Base-by-base conservation (phyloP, 73 alveolate species). In the Uronychia binucleata region DNA sequence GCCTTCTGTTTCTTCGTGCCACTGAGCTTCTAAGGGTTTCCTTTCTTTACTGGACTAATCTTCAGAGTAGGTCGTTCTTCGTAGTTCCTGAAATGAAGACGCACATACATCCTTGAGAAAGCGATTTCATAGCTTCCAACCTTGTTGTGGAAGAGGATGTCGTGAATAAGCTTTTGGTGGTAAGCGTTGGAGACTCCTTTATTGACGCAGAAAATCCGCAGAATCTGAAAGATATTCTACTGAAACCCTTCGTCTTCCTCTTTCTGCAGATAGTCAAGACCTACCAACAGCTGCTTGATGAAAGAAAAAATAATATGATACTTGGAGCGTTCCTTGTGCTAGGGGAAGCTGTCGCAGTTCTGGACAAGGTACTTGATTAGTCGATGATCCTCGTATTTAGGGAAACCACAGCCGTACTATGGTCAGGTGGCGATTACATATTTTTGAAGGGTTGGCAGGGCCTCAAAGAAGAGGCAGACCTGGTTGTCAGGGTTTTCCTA, bases 151-250 rank as follows among this genome's bases (percentile, higher is more conserved):
- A 83, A 83, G 79, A 83, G 76, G 26, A 83, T 30, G 59, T 83
- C 90, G 74, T 83, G 90, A 1, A 83, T 28, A 14, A 83, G 84
- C 34, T 83, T 83, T 77, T 83, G 79, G 34, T 83, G 90, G 76
- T 75, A 83, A 35, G 74, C 29, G 35, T 83, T 83, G 11, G 90
- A 57, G 79, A 74, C 60, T 32, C 90, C 90, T 46, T 83, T 75
- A 75, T 83, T 83, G 78, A 83, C 77, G 74, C 90, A 75, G 79
- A 83, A 83, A 46, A 57, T 75, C 76, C 90, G 30, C 1, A 83
- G 84, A 14, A 83, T 83, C 26, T 77, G 29, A 60, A 83, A 75
- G 27, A 83, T 26, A 34, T 83, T 83, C 8, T 8, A 57, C 35
- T 83, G 34, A 8, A 83, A 33, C 32, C 34, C 14, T 35, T 74